Evolutionary conservation across 495 filamentous ascomycete genomes (phyloP).

Genomic region (Penicillium silybi): DNA sequence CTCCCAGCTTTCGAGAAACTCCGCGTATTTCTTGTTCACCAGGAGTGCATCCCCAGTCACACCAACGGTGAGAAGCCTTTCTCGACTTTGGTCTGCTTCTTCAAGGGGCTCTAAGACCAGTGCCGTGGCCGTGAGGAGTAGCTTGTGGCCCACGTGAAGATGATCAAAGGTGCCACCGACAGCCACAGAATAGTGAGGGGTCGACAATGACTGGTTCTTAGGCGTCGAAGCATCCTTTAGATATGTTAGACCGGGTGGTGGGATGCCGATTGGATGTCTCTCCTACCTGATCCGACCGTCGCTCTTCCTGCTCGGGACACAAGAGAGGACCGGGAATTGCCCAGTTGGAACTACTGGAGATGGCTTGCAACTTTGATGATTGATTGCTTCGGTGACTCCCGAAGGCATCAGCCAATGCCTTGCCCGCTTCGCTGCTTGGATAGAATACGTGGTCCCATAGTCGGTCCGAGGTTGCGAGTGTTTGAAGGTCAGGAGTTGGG

Average conservation of each 20-base stretch:
- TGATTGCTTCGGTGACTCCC: neutral
- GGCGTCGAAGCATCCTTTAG: neutral
- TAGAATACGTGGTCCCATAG: slow-evolving; percentile 70
- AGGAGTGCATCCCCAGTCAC: slow-evolving; percentile 84
- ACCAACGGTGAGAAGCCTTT: slow-evolving; percentile 65
- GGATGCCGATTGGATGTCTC: neutral
- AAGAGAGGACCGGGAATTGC: slow-evolving; percentile 17
- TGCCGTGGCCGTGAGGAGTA: slow-evolving; percentile 81
- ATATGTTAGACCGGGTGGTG: neutral
- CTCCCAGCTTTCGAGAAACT: slow-evolving; percentile 74
- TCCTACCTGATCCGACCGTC: slow-evolving; percentile 1
- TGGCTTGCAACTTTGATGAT: neutral
- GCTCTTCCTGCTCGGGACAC: slow-evolving; percentile 15
- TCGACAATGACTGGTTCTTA: neutral
- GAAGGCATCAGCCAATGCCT: slow-evolving; percentile 32
- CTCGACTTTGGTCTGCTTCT: slow-evolving; percentile 22
- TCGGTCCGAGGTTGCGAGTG: slow-evolving; percentile 59
- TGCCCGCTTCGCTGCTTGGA: slow-evolving; percentile 56
- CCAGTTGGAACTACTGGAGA: slow-evolving; percentile 33
- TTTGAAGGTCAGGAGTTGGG: slow-evolving; percentile 61
- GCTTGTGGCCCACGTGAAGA: slow-evolving; percentile 92
- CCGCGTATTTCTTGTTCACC: slow-evolving; percentile 81
- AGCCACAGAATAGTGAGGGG: slow-evolving; percentile 56
- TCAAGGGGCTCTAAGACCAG: slow-evolving; percentile 56
- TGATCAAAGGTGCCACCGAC: slow-evolving; percentile 97